Conservation (phyloP, 2,329 filamentous ascomycete genomes). For the Botrytis sinoallii region DNA sequence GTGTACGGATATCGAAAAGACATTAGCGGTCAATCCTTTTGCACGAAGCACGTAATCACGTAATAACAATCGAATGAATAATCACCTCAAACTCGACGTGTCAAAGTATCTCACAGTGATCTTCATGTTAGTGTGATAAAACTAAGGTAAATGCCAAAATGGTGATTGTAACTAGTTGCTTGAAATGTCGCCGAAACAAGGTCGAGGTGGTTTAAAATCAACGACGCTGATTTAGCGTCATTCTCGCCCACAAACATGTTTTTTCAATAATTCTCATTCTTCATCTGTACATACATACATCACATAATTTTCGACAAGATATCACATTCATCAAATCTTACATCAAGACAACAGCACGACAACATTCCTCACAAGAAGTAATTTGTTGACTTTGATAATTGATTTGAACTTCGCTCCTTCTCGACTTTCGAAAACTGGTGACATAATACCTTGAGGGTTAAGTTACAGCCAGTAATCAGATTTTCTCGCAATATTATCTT, state of each 20-base stretch:
- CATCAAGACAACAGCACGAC: not conserved
- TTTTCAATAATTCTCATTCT: not conserved
- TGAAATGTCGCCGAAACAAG: not conserved
- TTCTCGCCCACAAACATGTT: not conserved
- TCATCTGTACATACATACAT: not conserved
- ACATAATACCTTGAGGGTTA: not conserved
- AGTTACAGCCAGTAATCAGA: not conserved
- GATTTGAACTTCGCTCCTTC: not conserved
- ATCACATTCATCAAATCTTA: not conserved
- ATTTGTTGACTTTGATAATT: not conserved
- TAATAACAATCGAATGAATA: not conserved
- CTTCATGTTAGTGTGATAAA: not conserved
- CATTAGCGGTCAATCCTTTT: not conserved
- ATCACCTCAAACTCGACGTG: not conserved
- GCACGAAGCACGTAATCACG: not conserved
- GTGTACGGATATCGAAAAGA: not conserved
- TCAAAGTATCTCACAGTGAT: not conserved
- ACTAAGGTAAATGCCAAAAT: not conserved
- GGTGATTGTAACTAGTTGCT: not conserved
- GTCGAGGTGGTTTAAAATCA: not conserved
- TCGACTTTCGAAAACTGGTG: not conserved
- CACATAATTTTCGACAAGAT: not conserved
- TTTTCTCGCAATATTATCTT: not conserved
- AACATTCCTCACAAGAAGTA: not conserved
- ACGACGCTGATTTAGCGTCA: not conserved